phyloP scores from a whole-genome alignment of 306 rosid genomes.

The Vigna unguiculata region DNA sequence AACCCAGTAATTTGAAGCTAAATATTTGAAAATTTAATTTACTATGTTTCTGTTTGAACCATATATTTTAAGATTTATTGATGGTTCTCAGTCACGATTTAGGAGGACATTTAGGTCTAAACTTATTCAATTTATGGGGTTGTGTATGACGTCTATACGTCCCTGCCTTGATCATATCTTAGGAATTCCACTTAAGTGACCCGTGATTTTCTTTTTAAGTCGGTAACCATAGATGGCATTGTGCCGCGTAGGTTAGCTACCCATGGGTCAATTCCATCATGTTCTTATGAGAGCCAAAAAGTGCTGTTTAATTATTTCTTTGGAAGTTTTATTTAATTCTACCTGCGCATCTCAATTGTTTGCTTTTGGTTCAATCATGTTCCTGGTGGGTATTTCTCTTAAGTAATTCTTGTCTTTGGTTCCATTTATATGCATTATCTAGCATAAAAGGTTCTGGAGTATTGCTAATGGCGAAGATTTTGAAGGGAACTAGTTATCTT shows the following conservation, averaged over 20 bases:
- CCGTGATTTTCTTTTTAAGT: background rate
- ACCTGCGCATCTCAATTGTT: slow-evolving; percentile 7
- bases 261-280: slow-evolving; percentile 1
- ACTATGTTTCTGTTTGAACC: background rate
- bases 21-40: slow-evolving; percentile 1
- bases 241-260: background rate
- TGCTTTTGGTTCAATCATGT: slow-evolving; percentile 1
- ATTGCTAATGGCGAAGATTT: background rate
- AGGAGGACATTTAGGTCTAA: slow-evolving; percentile 7
- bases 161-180: background rate
- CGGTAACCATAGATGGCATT: background rate
- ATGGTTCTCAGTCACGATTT: slow-evolving; percentile 4
- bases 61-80: background rate
- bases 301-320: slow-evolving; percentile 15
- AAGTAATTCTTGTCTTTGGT: background rate
- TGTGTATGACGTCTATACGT: background rate
- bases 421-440: background rate
- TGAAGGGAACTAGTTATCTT: slow-evolving; percentile 1
- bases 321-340: background rate
- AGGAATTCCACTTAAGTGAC: background rate
- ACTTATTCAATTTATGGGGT: background rate
- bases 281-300: background rate
- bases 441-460: background rate
- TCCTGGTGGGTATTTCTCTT: slow-evolving; percentile 2
- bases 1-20: slow-evolving; percentile 8